These are phyloP conservation scores for Cubamyces sp. DNA, from an alignment of 768 basidiomycete species.

Conservation along the genomic window DNA sequence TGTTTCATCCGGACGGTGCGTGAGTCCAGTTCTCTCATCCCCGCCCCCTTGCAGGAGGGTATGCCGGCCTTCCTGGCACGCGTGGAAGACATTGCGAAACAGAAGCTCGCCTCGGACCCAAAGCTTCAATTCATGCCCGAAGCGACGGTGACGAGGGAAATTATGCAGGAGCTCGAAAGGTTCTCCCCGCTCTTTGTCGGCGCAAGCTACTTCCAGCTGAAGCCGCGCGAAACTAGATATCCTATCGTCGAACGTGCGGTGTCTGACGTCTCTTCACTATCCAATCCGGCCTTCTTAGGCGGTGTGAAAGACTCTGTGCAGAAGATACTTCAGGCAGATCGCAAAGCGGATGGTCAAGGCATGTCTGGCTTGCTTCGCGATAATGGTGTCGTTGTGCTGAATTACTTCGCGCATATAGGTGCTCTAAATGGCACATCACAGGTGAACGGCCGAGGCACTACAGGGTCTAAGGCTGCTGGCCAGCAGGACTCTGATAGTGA, in stretches of 20 bases:
- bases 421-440: background rate
- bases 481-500: conserved; percentile 19
- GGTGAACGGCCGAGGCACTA: background rate
- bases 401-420: background rate
- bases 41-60: conserved; percentile 47
- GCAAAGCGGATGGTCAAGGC: conserved; percentile 19
- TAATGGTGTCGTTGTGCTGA: background rate
- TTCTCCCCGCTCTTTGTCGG: conserved; percentile 30
- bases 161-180: conserved; percentile 78
- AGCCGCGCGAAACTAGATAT: conserved; percentile 47
- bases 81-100: conserved; percentile 63
- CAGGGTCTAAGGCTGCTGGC: background rate
- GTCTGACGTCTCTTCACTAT: conserved; percentile 25
- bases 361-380: background rate
- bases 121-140: conserved; percentile 55
- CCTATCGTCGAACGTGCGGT: conserved; percentile 69
- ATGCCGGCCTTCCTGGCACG: conserved; percentile 56
- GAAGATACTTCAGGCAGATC: conserved; percentile 39
- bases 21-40: conserved; percentile 13
- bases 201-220: background rate
- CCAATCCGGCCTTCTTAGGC: conserved; percentile 36
- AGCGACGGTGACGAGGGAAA: conserved; percentile 59
- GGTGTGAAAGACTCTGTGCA: conserved; percentile 41
- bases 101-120: conserved; percentile 56
- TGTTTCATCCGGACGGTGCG: conserved; percentile 16